Evolutionary conservation across 2,329 filamentous ascomycete species (phyloP).

Genomic region (Annulohypoxylon truncatum): DNA sequence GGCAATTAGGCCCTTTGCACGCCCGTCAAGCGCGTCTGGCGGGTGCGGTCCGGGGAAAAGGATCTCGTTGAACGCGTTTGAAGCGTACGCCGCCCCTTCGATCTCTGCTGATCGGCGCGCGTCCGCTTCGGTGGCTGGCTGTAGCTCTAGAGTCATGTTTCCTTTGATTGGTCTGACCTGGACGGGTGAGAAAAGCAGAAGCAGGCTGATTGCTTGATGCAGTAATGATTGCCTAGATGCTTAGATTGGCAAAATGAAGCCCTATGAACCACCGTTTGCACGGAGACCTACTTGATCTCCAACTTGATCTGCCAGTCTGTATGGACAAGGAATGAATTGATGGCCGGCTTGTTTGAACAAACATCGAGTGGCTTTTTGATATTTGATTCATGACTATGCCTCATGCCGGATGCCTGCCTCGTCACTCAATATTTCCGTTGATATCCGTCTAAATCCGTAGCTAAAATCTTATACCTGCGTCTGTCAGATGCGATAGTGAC

Average conservation of each 20-base stretch:
- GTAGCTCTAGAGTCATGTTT: constrained; percentile 55
- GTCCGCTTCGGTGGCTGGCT: constrained; percentile 52
- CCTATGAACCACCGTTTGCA: background rate
- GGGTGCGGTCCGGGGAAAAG: constrained; percentile 52
- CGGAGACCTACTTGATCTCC: background rate
- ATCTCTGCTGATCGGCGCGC: constrained; percentile 52
- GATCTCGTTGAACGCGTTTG: constrained; percentile 47
- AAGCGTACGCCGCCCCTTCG: constrained; percentile 53
- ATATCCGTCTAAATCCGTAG: background rate
- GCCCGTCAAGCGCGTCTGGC: constrained; percentile 37
- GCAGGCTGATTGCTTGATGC: background rate
- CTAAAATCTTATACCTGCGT: background rate
- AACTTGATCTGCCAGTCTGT: background rate
- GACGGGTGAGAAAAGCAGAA: background rate
- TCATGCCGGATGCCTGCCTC: background rate
- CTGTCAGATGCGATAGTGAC: background rate
- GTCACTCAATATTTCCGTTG: background rate
- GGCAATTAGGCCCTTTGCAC: constrained; percentile 41
- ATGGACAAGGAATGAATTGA: background rate
- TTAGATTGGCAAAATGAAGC: background rate
- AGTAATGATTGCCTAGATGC: background rate
- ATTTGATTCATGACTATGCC: background rate
- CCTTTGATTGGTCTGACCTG: background rate
- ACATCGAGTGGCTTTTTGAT: background rate
- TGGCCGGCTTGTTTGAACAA: background rate